phyloP scores from a whole-genome alignment of 2,329 filamentous ascomycete species.

The Fusarium palustre region DNA sequence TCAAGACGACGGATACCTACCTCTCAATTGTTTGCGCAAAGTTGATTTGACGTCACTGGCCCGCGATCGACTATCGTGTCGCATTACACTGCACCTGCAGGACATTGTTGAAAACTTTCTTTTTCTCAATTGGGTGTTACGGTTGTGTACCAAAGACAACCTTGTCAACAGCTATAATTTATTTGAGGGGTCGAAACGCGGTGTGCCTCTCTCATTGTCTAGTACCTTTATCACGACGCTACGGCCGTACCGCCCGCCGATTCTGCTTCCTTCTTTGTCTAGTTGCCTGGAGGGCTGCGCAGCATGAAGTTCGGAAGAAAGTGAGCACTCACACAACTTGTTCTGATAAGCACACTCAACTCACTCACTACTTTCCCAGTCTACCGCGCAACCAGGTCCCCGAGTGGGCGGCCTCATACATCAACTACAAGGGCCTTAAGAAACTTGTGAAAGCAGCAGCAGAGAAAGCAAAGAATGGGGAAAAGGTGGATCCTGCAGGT shows the following conservation, averaged over 20 bases:
- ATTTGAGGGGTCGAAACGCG: slow-evolving; percentile 14
- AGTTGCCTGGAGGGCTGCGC: slow-evolving; percentile 3
- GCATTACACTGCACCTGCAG: slow-evolving; percentile 5
- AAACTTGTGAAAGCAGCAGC: slow-evolving; percentile 90
- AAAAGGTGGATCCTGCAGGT: slow-evolving; percentile 91
- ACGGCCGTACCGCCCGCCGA: slow-evolving; percentile 12
- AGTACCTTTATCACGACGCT: slow-evolving; percentile 8
- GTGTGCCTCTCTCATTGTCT: slow-evolving; percentile 16
- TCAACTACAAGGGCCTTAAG: slow-evolving; percentile 93
- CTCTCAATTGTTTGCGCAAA: slow-evolving; percentile 29
- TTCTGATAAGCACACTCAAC: slow-evolving; percentile 3
- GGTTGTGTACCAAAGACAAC: slow-evolving; percentile 7
- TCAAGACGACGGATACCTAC: slow-evolving; percentile 31
- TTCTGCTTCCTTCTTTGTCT: slow-evolving; percentile 15
- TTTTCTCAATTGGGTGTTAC: slow-evolving; percentile 1
- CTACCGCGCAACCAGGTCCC: slow-evolving; percentile 86
- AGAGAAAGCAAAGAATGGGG: slow-evolving; percentile 72
- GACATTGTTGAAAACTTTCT: slow-evolving; percentile 8
- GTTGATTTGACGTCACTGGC: slow-evolving; percentile 35
- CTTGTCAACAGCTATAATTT: slow-evolving; percentile 16
- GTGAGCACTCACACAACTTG: slow-evolving; percentile 55
- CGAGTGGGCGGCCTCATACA: slow-evolving; percentile 86
- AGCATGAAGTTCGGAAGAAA: slow-evolving; percentile 73
- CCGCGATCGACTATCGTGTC: slow-evolving; percentile 12
- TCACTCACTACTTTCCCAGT: slow-evolving; percentile 55